Conservation (phyloP, 169 alveolate species). For the Cryptosporidium sp. region DNA sequence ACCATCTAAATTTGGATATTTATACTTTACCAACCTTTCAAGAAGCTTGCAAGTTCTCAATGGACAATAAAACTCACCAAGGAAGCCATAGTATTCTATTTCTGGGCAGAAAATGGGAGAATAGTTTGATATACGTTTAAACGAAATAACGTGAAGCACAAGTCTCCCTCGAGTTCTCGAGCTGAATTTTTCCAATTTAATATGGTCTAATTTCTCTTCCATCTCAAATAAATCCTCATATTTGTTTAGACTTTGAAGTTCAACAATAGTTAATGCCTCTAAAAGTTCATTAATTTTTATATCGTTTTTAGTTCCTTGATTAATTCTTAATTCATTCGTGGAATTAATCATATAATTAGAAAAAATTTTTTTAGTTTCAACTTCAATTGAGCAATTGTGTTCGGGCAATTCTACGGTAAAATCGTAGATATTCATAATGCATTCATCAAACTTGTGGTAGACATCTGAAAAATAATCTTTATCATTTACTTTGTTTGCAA, state of each 20-base stretch:
- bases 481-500: not conserved
- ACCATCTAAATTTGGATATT: not conserved
- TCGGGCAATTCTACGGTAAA: conserved; percentile 9
- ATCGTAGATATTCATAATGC: conserved; percentile 19
- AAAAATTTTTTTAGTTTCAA: not conserved
- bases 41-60: not conserved
- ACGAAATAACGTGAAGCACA: conserved; percentile 25
- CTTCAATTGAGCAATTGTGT: not conserved
- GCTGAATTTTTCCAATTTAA: not conserved
- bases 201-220: not conserved
- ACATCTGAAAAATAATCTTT: not conserved
- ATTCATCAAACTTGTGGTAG: conserved; percentile 10
- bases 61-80: conserved; percentile 17
- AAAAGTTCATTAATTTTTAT: conserved; percentile 45
- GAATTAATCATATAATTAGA: not conserved
- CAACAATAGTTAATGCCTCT: conserved; percentile 31
- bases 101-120: conserved; percentile 18
- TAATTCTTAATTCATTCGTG: not conserved
- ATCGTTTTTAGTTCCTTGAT: conserved; percentile 3
- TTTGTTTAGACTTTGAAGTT: not conserved
- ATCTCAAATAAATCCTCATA: not conserved
- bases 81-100: conserved; percentile 34
- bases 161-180: not conserved
- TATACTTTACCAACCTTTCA: not conserved
- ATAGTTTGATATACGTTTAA: conserved; percentile 39